Evolutionary conservation across 164 flowering plant genomes (phyloP), one percentile per base, ranked within the genome.

Genomic region (Nymphaea colorata): DNA sequence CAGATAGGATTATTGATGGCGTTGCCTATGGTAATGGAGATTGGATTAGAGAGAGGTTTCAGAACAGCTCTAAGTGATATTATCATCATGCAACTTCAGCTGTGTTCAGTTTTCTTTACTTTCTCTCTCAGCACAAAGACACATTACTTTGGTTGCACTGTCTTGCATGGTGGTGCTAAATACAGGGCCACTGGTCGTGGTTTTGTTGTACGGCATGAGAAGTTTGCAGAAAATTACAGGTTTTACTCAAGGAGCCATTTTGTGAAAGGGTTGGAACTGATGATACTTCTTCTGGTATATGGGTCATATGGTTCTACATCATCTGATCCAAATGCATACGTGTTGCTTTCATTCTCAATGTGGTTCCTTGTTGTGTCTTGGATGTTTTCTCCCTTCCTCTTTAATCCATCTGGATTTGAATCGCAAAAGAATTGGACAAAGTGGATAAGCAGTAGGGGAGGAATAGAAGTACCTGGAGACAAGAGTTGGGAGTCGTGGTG

Each of bases 401-500:
- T 95, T 66, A 95, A 95, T 63, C 99, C 99, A 6, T 92, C 96
- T 4, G 99, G 98, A 47, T 95, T 95, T 72, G 98, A 95, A 72
- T 95, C 98, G 99, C 97, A 86, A 71, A 95, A 95, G 84, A 89
- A 95, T 69, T 95, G 98, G 98, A 7, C 79, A 12, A 95, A 95
- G 74, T 95, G 99, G 99, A 92, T 92, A 36, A 89, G 78, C 74
- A 85, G 81, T 72, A 70, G 76, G 44, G 99, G 99, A 7, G 98
- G 99, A 60, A 87, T 95, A 71, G 97, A 97, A 64, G 96, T 90
- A 42, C 96, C 94, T 1, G 90, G 96, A 73, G 77, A 44, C 77
- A 90, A 92, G 80, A 92, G 98, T 77, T 95, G 98, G 99, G 97
- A 95, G 73, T 92, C 98, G 3, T 95, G 99, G 99, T 95, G 99